These are phyloP conservation scores for Backusella sp. DNA, from an alignment of 192 early-diverging fungal species.

Conservation along the genomic window DNA sequence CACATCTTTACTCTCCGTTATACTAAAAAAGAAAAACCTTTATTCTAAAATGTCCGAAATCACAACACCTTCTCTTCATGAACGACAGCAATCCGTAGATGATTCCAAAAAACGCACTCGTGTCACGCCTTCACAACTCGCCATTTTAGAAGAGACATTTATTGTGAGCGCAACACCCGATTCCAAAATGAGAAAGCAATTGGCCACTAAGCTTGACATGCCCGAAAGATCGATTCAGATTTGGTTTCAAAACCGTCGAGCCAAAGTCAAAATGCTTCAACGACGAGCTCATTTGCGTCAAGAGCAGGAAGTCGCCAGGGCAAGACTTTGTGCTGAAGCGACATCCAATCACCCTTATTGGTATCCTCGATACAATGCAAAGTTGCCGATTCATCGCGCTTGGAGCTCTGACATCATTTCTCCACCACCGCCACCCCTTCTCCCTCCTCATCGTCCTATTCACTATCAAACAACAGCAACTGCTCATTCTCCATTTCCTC, in stretches of 20 bases:
- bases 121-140: slow-evolving; percentile 60
- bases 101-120: slow-evolving; percentile 58
- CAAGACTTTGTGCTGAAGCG: slow-evolving; percentile 26
- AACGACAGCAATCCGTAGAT: background rate
- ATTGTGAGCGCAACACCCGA: slow-evolving; percentile 61
- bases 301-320: slow-evolving; percentile 29
- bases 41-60: background rate
- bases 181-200: slow-evolving; percentile 58
- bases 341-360: background rate
- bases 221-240: slow-evolving; percentile 74
- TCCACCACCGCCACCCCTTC: background rate
- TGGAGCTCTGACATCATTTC: slow-evolving; percentile 34
- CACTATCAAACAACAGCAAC: background rate
- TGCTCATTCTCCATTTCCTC: background rate
- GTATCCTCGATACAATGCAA: background rate
- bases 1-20: background rate
- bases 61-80: background rate
- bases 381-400: slow-evolving; percentile 29
- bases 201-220: slow-evolving; percentile 69
- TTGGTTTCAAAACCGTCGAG: slow-evolving; percentile 84
- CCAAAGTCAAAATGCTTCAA: slow-evolving; percentile 69
- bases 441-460: background rate
- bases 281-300: slow-evolving; percentile 29
- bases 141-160: slow-evolving; percentile 68
- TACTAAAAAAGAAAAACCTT: background rate